phyloP scores from a whole-genome alignment of 768 basidiomycete genomes.

The Pleurotus djamor region DNA sequence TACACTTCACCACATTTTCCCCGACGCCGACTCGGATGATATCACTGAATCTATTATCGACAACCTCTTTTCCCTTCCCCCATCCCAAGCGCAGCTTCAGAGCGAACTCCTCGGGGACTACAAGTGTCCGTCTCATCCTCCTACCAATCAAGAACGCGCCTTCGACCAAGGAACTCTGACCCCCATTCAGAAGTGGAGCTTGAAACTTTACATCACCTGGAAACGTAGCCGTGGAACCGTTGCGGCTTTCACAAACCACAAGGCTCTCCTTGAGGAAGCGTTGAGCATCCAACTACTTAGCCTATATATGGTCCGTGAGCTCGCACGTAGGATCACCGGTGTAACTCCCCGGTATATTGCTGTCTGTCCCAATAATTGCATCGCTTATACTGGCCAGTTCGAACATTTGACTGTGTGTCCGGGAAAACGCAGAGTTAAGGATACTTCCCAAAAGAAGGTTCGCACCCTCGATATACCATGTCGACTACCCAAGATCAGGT shows the following conservation, averaged over 20 bases:
- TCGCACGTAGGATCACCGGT: conserved; percentile 13
- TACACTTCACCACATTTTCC: too few species aligned
- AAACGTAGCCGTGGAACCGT: conserved; percentile 19
- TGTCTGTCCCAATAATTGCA: conserved; percentile 23
- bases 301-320: conserved; percentile 14
- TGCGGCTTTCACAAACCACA: conserved; percentile 16
- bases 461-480: conserved; percentile 9
- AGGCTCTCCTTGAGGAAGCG: conserved; percentile 13
- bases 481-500: conserved; percentile 12
- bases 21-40: too few species aligned
- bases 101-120: not conserved
- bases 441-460: not conserved
- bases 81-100: not conserved
- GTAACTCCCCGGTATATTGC: conserved; percentile 14
- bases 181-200: conserved; percentile 8
- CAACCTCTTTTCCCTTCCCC: not conserved
- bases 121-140: not conserved
- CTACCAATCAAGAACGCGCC: not conserved
- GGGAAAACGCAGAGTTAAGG: conserved; percentile 7
- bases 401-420: conserved; percentile 11
- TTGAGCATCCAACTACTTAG: conserved; percentile 15
- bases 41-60: too few species aligned
- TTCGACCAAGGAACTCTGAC: conserved; percentile 1
- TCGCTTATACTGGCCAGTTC: conserved; percentile 21
- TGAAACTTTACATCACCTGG: conserved; percentile 21